Evolutionary conservation across 2,329 filamentous ascomycete genomes (phyloP), one percentile per base, ranked within the genome.

Genomic region (Annulohypoxylon truncatum): DNA sequence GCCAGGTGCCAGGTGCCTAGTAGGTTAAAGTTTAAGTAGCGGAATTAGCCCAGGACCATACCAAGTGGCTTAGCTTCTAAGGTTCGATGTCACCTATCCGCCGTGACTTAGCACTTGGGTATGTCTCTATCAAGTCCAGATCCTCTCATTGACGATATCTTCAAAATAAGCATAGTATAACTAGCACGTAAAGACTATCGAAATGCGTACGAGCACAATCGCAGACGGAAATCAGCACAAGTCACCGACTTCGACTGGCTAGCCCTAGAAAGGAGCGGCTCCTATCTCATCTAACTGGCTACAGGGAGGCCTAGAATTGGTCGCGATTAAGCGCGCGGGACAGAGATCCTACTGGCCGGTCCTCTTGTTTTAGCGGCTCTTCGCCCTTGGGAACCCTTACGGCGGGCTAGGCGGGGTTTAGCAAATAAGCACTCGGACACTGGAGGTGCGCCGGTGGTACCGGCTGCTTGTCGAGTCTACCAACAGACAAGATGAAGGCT

Each of bases 301-400:
- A 60, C 42, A 57, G 38, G 63, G 28, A 48, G 18, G 31, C 38
- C 51, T 44, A 53, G 51, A 62, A 58, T 61, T 63, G 61, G 59
- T 56, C 51, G 29, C 46, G 51, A 67, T 65, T 71, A 71, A 70
- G 69, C 69, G 69, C 69, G 69, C 66, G 51, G 65, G 64, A 63
- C 59, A 47, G 56, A 42, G 18, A 67, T 68, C 60, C 50, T 67
- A 70, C 63, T 70, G 67, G 67, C 31, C 56, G 52, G 38, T 29
- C 13, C 31, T 58, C 20, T 65, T 52, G 22, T 42, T 42, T 53
- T 68, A 66, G 67, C 67, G 64, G 64, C 64, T 69, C 64, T 58
- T 62, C 46, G 33, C 47, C 42, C 51, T 57, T 66, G 58, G 68
- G 54, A 55, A 59, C 50, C 50, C 59, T 33, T 51, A 28, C 22